Evolutionary conservation across 345 rosid genomes (phyloP), one percentile per base, ranked within the genome.

Genomic region (Melastoma malabathricum): DNA sequence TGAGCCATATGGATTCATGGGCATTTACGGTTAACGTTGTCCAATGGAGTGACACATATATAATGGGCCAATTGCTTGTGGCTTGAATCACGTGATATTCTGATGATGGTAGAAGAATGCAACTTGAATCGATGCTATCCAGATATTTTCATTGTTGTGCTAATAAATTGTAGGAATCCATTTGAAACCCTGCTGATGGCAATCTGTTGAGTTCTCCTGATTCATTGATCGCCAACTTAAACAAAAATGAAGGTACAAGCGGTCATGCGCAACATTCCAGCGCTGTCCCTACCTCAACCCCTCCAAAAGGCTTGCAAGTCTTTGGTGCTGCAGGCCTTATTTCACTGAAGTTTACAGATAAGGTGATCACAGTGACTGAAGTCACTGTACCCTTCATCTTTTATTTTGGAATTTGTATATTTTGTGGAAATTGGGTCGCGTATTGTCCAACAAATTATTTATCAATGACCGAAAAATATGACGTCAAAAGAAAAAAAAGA

Each of bases 151-250:
- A 48, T 50, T 17, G 54, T 39, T 12, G 29, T 51, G 39, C 55
- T 47, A 48, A 25, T 49, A 51, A 47, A 49, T 60, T 67, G 48
- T 81, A 92, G 98, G 97, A 87, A 71, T 92, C 98, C 57, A 79
- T 92, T 52, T 67, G 90, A 68, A 92, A 92, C 62, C 87, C 98
- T 50, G 79, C 98, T 64, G 98, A 92, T 74, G 79, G 86, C 61
- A 71, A 60, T 65, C 64, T 92, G 57, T 68, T 92, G 60, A 79
- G 78, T 66, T 65, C 86, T 70, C 88, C 98, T 44, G 93, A 87
- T 71, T 77, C 90, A 41, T 72, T 92, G 70, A 80, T 81, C 67
- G 94, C 79, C 46, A 77, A 84, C 39, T 70, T 82, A 65, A 61
- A 80, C 58, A 70, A 75, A 61, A 80, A 60, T 59, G 72, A 65